phyloP scores from a whole-genome alignment of 2,329 filamentous ascomycete species.

The Pseudogymnoascus sp. region DNA sequence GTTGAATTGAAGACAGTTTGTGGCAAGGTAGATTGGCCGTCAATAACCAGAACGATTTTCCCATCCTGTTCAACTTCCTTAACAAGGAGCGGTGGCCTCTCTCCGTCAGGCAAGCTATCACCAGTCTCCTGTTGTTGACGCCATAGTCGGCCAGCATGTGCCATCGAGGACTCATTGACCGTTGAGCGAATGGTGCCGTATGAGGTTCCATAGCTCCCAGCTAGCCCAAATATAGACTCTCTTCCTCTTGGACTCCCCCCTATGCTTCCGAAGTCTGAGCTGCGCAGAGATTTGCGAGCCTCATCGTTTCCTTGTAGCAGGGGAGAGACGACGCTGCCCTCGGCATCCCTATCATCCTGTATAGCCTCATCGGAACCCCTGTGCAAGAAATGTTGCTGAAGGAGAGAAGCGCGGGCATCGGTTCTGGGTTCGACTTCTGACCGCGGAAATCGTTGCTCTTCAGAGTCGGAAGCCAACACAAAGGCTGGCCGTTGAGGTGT shows the following conservation, averaged over 20 bases:
- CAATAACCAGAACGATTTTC: slow-evolving; percentile 71
- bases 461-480: slow-evolving; percentile 50
- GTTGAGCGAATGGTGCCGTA: slow-evolving; percentile 44
- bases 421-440: slow-evolving; percentile 20
- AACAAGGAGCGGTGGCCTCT: slow-evolving; percentile 69
- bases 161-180: slow-evolving; percentile 36
- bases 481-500: slow-evolving; percentile 72
- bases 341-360: slow-evolving; percentile 19
- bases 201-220: slow-evolving; percentile 60
- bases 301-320: slow-evolving; percentile 29
- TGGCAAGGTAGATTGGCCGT: slow-evolving; percentile 89
- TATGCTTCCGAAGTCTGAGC: slow-evolving; percentile 26
- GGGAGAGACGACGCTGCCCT: slow-evolving; percentile 14
- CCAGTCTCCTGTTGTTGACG: slow-evolving; percentile 38
- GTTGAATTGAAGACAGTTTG: slow-evolving; percentile 94
- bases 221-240: slow-evolving; percentile 53
- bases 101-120: slow-evolving; percentile 43
- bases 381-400: slow-evolving; percentile 45
- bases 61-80: slow-evolving; percentile 86
- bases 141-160: slow-evolving; percentile 44
- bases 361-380: slow-evolving; percentile 22
- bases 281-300: not conserved
- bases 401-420: slow-evolving; percentile 29
- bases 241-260: slow-evolving; percentile 29
- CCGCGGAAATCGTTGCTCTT: slow-evolving; percentile 26